phyloP scores from a whole-genome alignment of 2,329 filamentous ascomycete species.

The Neonectria ditissima region DNA sequence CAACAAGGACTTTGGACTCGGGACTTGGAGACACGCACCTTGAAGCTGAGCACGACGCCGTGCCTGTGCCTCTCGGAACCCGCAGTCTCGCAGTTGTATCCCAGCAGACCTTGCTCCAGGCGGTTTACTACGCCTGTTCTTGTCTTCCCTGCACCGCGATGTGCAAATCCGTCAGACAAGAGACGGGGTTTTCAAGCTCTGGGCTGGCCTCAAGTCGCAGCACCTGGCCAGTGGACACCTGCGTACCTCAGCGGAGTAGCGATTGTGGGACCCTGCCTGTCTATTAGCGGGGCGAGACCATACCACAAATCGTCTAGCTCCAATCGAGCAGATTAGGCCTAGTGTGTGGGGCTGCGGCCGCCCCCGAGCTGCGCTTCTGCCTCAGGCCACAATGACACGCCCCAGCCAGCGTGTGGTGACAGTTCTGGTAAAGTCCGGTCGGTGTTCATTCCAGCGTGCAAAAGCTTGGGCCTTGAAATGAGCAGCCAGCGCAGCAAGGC shows the following conservation, averaged over 20 bases:
- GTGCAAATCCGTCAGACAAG: constrained; percentile 21
- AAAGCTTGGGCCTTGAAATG: constrained; percentile 4
- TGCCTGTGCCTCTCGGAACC: constrained; percentile 4
- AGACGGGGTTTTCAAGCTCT: constrained; percentile 19
- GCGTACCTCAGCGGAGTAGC: constrained; percentile 15
- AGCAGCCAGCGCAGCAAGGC: background rate
- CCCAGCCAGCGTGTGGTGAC: constrained; percentile 16
- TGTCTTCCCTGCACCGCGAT: constrained; percentile 12
- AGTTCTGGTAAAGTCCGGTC: constrained; percentile 1
- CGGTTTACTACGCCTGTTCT: constrained; percentile 6
- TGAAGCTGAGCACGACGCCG: constrained; percentile 20
- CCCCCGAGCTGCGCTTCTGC: constrained; percentile 26
- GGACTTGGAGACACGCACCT: constrained; percentile 9
- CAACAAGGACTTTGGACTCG: constrained; percentile 4
- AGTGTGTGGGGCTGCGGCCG: constrained; percentile 34
- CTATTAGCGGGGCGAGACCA: constrained; percentile 11
- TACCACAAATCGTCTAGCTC: constrained; percentile 23
- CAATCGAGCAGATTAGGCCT: constrained; percentile 20
- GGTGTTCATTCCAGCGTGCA: constrained; percentile 27
- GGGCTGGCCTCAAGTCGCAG: constrained; percentile 19
- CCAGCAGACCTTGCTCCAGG: constrained; percentile 4
- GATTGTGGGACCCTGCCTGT: constrained; percentile 13
- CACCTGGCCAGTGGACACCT: constrained; percentile 11
- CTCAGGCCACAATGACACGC: constrained; percentile 30
- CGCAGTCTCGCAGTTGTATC: constrained; percentile 10